Evolutionary conservation across 2,329 filamentous ascomycete species (phyloP).

Genomic region (Epichloe brachyelytri): DNA sequence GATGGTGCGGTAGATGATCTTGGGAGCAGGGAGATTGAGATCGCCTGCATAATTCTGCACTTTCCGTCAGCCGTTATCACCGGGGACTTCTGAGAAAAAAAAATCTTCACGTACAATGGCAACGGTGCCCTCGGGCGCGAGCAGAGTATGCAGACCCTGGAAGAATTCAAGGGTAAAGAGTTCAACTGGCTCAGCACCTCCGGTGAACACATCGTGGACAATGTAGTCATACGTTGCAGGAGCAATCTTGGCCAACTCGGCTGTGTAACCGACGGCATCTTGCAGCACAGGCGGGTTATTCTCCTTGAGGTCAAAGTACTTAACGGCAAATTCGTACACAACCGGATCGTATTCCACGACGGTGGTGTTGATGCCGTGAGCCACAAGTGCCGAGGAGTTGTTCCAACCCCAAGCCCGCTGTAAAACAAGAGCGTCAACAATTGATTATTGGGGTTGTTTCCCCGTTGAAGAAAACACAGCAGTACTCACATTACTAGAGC

Average conservation of each 20-base stretch:
- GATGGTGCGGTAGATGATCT: constrained; percentile 73
- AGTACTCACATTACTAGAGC: constrained; percentile 70
- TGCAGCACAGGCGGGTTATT: constrained; percentile 72
- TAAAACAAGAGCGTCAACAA: background rate
- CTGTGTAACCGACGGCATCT: constrained; percentile 64
- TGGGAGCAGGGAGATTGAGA: constrained; percentile 61
- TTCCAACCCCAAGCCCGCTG: constrained; percentile 84
- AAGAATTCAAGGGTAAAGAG: constrained; percentile 86
- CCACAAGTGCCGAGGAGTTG: constrained; percentile 71
- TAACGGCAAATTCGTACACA: constrained; percentile 68
- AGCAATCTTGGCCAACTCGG: constrained; percentile 27
- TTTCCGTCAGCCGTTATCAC: constrained; percentile 8
- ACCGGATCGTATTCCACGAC: constrained; percentile 90
- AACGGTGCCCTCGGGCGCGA: constrained; percentile 69
- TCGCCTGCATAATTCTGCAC: constrained; percentile 87
- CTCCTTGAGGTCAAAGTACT: constrained; percentile 67
- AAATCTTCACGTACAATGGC: constrained; percentile 57
- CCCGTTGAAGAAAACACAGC: background rate
- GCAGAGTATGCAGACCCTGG: constrained; percentile 51
- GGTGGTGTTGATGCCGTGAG: constrained; percentile 82
- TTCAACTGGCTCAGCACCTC: constrained; percentile 77
- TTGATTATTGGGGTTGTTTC: background rate
- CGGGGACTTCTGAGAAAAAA: background rate
- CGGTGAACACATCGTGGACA: constrained; percentile 94
- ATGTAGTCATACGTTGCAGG: constrained; percentile 69